Evolutionary conservation across 768 basidiomycete species (phyloP).

Genomic region (Phallus indusiatus): DNA sequence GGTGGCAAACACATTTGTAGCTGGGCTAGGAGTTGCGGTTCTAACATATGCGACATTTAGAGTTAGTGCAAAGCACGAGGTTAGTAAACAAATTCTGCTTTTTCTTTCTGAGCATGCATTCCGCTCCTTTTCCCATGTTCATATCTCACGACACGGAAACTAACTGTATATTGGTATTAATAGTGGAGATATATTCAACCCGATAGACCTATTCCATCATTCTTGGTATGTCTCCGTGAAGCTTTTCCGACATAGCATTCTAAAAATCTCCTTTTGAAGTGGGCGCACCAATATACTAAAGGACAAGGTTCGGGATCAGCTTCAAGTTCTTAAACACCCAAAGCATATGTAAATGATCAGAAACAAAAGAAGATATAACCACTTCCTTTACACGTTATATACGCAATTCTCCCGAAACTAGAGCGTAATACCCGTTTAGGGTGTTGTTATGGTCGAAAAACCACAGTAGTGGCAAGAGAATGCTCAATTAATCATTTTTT

Average conservation of each 20-base stretch:
- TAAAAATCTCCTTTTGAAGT: constrained; percentile 23
- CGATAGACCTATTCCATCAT: constrained; percentile 65
- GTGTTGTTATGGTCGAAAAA: background rate
- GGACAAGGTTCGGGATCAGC: constrained; percentile 11
- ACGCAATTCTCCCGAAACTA: background rate
- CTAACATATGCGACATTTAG: constrained; percentile 61
- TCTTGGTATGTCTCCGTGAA: constrained; percentile 42
- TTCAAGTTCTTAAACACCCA: background rate
- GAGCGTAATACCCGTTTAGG: background rate
- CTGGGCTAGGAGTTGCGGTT: constrained; percentile 56
- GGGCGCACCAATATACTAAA: constrained; percentile 40
- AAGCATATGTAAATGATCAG: background rate
- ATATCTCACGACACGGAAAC: background rate
- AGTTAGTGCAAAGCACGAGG: constrained; percentile 73
- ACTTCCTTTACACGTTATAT: background rate
- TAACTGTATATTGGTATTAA: background rate
- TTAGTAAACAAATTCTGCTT: constrained; percentile 25
- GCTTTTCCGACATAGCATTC: background rate
- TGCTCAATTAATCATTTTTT: background rate
- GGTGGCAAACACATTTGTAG: constrained; percentile 75
- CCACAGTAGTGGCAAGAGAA: background rate
- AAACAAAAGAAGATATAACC: background rate
- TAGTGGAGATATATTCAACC: constrained; percentile 56
- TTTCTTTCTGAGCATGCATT: background rate
- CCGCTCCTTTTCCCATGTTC: background rate